A percentile compares a stretch with the other conserved stretches of the same genome.
Evolutionary conservation across 495 filamentous ascomycete species (phyloP).

Genomic region (Penicillium malachiteum): DNA sequence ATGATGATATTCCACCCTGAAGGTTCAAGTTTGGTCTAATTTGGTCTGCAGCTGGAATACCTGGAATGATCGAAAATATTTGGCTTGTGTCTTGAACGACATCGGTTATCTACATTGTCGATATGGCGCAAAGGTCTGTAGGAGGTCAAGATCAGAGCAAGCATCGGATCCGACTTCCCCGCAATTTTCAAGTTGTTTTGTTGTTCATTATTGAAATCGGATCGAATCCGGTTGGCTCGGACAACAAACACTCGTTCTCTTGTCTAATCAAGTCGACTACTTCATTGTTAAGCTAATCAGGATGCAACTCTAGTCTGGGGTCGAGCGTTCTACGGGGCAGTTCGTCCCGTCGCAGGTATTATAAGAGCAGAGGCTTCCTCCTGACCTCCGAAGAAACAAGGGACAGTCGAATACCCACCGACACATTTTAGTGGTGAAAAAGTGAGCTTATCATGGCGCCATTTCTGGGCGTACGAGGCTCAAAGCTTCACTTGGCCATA

Average conservation of each 20-base stretch:
- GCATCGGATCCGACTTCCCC: not conserved
- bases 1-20: too few relatives aligned
- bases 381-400: too few relatives aligned
- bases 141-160: not conserved
- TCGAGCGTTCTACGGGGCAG: not conserved
- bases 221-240: not conserved
- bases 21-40: too few relatives aligned
- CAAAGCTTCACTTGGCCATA: constrained; percentile 7
- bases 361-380: not conserved
- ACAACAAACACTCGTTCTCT: not conserved
- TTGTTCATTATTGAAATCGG: not conserved
- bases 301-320: not conserved
- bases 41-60: too few relatives aligned
- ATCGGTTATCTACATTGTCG: too few relatives aligned
- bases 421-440: not conserved
- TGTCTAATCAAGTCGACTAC: not conserved
- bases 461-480: constrained; percentile 10
- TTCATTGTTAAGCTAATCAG: not conserved
- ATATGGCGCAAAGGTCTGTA: too few relatives aligned
- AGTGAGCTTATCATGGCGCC: not conserved
- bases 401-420: too few relatives aligned
- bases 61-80: too few relatives aligned
- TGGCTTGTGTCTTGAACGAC: too few relatives aligned
- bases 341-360: not conserved
- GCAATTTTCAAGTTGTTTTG: not conserved